Evolutionary conservation across 805 yeast genomes (phyloP).

Genomic region (Maudiozyma saulgeensis): DNA sequence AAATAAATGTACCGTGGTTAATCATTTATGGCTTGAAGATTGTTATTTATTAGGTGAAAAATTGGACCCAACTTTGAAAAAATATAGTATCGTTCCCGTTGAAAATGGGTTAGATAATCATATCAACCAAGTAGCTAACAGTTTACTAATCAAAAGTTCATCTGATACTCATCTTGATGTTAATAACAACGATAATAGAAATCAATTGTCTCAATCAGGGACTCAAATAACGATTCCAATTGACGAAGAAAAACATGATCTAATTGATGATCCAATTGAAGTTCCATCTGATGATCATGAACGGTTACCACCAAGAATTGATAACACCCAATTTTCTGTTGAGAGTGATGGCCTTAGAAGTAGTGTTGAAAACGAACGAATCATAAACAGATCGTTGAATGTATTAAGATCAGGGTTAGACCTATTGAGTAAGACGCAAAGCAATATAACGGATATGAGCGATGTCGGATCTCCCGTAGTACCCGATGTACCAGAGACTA

Average conservation of each 20-base stretch:
- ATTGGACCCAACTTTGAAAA: background rate
- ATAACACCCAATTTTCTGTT: background rate
- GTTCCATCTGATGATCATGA: background rate
- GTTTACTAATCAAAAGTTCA: background rate
- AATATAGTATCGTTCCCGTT: background rate
- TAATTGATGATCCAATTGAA: background rate
- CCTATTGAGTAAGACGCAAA: background rate
- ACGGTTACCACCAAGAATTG: background rate
- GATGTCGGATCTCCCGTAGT: background rate
- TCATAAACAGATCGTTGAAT: background rate
- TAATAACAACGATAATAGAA: too few relatives aligned
- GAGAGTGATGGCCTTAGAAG: background rate
- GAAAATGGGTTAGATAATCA: background rate
- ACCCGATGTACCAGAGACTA: background rate
- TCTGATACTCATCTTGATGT: too few relatives aligned
- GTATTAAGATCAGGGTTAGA: background rate
- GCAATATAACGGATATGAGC: background rate
- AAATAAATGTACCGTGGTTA: constrained; percentile 39
- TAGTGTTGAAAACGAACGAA: background rate
- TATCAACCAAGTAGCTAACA: background rate
- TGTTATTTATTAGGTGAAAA: background rate
- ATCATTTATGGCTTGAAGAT: constrained; percentile 76
- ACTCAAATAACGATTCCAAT: background rate
- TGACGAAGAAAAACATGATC: background rate
- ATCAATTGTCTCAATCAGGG: background rate